phyloP scores from a whole-genome alignment of 257 asterid genomes.

The Vinca minor region DNA sequence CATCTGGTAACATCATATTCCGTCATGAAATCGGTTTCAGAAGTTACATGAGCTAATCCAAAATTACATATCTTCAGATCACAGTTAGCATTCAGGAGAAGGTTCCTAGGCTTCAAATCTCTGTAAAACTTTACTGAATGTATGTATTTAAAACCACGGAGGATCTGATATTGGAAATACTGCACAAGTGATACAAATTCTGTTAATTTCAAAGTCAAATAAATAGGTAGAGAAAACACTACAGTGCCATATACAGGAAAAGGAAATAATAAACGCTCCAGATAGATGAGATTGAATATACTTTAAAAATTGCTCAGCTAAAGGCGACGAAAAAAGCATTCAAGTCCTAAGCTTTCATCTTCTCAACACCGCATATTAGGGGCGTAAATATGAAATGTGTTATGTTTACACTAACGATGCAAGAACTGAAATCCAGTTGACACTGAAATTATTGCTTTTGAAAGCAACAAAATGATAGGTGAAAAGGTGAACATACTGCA shows the following conservation, averaged over 20 bases:
- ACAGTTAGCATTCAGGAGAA: conserved; percentile 94
- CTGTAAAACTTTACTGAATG: conserved; percentile 99
- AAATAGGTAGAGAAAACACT: too few species aligned
- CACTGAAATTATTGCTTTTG: not conserved
- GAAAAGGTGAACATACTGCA: too few species aligned
- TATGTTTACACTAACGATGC: not conserved
- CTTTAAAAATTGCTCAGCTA: too few species aligned
- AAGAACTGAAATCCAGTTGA: not conserved
- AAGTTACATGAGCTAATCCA: conserved; percentile 92
- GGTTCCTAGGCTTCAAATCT: conserved; percentile 90
- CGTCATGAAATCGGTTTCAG: conserved; percentile 92
- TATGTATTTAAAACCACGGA: conserved; percentile 90
- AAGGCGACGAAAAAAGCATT: not conserved
- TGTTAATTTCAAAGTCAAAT: too few species aligned
- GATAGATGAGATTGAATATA: too few species aligned
- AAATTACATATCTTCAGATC: conserved; percentile 94
- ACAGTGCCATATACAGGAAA: too few species aligned
- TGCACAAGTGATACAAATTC: too few species aligned
- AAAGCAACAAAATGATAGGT: too few species aligned
- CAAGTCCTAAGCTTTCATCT: too few species aligned
- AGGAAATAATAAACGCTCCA: too few species aligned
- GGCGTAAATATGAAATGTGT: too few species aligned
- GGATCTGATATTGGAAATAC: conserved; percentile 98
- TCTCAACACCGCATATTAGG: too few species aligned
- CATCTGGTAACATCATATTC: conserved; percentile 98